Conservation (phyloP, 345 rosid species). For the Brassica rapa region DNA sequence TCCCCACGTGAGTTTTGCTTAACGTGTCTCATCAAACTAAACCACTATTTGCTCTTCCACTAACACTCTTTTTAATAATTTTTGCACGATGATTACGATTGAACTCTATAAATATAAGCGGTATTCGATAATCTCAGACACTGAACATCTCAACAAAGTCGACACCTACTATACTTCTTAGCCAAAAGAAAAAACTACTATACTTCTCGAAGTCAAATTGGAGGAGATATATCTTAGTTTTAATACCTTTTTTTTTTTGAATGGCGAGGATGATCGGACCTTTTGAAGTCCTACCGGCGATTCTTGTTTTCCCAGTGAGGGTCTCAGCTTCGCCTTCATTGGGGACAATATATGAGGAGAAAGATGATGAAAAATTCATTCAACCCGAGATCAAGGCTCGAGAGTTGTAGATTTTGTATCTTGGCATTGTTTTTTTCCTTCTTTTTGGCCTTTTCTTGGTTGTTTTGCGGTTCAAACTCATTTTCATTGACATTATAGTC, state of each 20-base stretch:
- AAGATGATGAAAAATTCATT: neutral
- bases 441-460: neutral
- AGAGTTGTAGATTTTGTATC: neutral
- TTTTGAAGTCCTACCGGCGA: slow-evolving; percentile 10
- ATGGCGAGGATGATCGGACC: slow-evolving; percentile 36
- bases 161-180: neutral
- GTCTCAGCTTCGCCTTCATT: slow-evolving; percentile 28
- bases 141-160: neutral
- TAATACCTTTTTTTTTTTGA: neutral
- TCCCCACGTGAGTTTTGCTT: neutral
- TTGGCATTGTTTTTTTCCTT: neutral
- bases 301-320: slow-evolving; percentile 24
- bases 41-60: neutral
- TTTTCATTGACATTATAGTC: neutral
- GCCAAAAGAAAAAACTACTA: too few species aligned
- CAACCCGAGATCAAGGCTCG: neutral
- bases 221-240: neutral
- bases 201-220: neutral
- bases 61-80: neutral
- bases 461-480: neutral
- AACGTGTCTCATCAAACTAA: neutral
- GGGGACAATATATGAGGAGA: slow-evolving; percentile 23
- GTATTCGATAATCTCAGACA: neutral
- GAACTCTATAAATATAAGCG: slow-evolving; percentile 1
- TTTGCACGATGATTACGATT: neutral